Conservation (phyloP, 1,139 yeast genomes). For the Diutina sp. region DNA sequence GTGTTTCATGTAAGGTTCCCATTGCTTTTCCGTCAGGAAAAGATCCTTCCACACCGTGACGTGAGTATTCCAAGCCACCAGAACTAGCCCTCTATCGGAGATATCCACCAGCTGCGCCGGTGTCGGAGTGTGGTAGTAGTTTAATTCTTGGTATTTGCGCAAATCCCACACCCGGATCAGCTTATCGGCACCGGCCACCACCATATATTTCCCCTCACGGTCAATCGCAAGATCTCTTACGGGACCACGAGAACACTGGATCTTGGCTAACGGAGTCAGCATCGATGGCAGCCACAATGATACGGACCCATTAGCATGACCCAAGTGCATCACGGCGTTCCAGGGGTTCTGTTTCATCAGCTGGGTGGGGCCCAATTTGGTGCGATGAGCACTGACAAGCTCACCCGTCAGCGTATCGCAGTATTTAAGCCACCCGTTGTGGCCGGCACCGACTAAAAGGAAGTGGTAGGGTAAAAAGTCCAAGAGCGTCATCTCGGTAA, state of each 20-base stretch:
- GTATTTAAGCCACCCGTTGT: constrained; percentile 77
- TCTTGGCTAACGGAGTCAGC: constrained; percentile 74
- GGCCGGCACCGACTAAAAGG: constrained; percentile 76
- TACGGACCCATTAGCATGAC: constrained; percentile 89
- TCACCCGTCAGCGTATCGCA: constrained; percentile 94
- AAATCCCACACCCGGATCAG: constrained; percentile 88
- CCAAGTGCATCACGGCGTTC: constrained; percentile 91
- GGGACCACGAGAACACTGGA: constrained; percentile 78
- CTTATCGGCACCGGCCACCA: constrained; percentile 81
- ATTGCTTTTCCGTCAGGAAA: constrained; percentile 42
- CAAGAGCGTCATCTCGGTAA: constrained; percentile 68
- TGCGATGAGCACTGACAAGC: constrained; percentile 69
- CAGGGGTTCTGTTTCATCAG: constrained; percentile 87
- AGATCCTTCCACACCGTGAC: constrained; percentile 81
- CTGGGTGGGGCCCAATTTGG: constrained; percentile 83
- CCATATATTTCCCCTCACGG: constrained; percentile 92
- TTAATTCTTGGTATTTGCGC: constrained; percentile 66
- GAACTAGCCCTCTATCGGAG: constrained; percentile 78
- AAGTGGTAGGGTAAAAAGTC: constrained; percentile 92
- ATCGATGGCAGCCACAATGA: constrained; percentile 89
- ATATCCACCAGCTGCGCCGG: constrained; percentile 74
- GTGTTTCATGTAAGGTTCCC: constrained; percentile 87
- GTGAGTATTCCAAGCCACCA: constrained; percentile 93
- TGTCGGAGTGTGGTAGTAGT: constrained; percentile 67
- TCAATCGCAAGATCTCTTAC: constrained; percentile 77